Conservation (phyloP, 1,284 basidiomycete genomes). For the Ganoderma sp. region DNA sequence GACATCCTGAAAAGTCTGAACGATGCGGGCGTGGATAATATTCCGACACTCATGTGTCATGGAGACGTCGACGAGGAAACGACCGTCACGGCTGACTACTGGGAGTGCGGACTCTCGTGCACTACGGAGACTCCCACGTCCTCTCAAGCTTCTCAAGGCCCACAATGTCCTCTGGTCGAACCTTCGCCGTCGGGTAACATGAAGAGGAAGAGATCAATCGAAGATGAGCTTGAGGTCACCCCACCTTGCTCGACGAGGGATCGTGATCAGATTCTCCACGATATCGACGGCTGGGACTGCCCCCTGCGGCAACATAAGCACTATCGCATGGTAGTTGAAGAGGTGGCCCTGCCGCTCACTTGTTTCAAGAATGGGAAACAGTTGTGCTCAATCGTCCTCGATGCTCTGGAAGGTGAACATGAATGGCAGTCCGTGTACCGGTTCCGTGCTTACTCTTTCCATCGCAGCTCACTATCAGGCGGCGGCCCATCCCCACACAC, state of each 20-base stretch:
- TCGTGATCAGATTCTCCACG: no score
- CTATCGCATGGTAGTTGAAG: conserved; percentile 18
- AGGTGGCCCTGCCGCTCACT: conserved; percentile 11
- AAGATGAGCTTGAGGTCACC: background rate
- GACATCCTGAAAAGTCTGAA: conserved; percentile 3
- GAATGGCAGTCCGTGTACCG: accelerated
- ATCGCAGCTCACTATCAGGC: conserved; percentile 18
- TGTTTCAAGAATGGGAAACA: background rate
- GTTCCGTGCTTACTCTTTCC: background rate
- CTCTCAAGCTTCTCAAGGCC: no score
- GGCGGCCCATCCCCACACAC: background rate
- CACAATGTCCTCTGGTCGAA: background rate
- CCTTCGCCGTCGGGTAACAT: background rate
- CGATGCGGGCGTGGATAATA: background rate
- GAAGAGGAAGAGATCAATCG: background rate
- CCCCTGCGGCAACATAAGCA: conserved; percentile 14
- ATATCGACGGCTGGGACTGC: background rate
- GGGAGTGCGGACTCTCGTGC: background rate
- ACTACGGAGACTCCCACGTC: no score
- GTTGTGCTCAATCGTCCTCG: background rate
- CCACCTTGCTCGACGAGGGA: background rate
- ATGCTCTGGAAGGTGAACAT: conserved; percentile 5
- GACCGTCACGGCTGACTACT: background rate
- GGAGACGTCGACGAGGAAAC: conserved; percentile 7
- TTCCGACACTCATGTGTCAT: conserved; percentile 5